Conservation (phyloP, 192 early-diverging fungal genomes). For the Rhizophagus clarus region DNA sequence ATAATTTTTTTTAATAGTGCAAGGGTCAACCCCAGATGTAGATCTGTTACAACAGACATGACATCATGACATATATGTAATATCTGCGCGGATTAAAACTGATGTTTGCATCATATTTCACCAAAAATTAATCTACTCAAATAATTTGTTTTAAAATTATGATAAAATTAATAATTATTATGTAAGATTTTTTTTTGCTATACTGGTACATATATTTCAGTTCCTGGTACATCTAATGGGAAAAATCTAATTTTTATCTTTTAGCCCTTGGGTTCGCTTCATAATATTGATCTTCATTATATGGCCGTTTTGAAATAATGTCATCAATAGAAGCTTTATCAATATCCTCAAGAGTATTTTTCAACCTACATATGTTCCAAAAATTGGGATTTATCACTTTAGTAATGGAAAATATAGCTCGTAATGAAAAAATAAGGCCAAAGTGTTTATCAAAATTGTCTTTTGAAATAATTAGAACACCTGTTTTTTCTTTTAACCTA, state of each 20-base stretch:
- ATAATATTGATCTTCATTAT: slow-evolving; percentile 1
- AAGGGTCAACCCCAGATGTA: too few species aligned
- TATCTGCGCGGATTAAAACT: too few species aligned
- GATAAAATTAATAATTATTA: too few species aligned
- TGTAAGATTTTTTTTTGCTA: too few species aligned
- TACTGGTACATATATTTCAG: too few species aligned
- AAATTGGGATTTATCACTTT: slow-evolving; percentile 16
- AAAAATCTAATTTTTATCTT: slow-evolving; percentile 6
- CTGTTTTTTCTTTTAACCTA: background rate
- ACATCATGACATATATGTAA: too few species aligned
- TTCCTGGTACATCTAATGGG: background rate
- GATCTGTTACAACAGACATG: too few species aligned
- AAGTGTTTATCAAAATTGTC: slow-evolving; percentile 27
- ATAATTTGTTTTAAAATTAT: too few species aligned
- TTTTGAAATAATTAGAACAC: slow-evolving; percentile 20
- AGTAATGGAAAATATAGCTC: slow-evolving; percentile 15
- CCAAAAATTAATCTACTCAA: too few species aligned
- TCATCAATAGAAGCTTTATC: background rate
- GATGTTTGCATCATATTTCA: too few species aligned
- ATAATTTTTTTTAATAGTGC: too few species aligned
- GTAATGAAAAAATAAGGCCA: slow-evolving; percentile 28
- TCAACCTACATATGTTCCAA: background rate
- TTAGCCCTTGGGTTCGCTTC: background rate
- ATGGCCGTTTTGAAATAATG: slow-evolving; percentile 1
- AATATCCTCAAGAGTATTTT: background rate